A percentile compares a stretch with the other conserved stretches of the same genome.
phyloP scores from a whole-genome alignment of 345 rosid species.

The Heritiera fomes region DNA sequence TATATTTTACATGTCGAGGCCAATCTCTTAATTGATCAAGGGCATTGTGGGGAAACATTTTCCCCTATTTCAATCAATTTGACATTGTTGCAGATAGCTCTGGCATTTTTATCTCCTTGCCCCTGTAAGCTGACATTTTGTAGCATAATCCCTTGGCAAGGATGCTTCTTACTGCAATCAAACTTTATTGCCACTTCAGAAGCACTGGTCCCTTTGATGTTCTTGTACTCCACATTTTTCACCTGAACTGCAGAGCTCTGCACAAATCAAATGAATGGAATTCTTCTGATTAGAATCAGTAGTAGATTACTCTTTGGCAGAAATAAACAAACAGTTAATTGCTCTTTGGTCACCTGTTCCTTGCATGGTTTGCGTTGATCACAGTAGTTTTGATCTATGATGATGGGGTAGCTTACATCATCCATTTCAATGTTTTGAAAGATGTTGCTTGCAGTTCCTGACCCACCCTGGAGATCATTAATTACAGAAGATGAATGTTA shows the following conservation, averaged over 20 bases:
- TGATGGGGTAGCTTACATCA: conserved; percentile 77
- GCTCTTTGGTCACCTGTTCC: conserved; percentile 41
- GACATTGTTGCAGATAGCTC: conserved; percentile 60
- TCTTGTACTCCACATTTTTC: conserved; percentile 61
- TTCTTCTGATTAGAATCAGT: neutral
- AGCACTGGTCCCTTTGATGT: conserved; percentile 76
- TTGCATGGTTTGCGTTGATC: conserved; percentile 69
- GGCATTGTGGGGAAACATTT: conserved; percentile 36
- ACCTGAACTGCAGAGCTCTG: conserved; percentile 76
- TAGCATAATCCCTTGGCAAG: conserved; percentile 64
- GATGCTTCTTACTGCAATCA: conserved; percentile 60
- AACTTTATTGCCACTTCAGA: conserved; percentile 63
- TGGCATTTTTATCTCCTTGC: conserved; percentile 26
- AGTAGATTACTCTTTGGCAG: neutral
- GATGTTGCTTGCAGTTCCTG: conserved; percentile 75
- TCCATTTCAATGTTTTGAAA: conserved; percentile 75
- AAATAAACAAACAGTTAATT: conserved; percentile 1
- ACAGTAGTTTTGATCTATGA: conserved; percentile 83
- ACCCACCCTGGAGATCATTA: conserved; percentile 66
- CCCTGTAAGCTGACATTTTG: conserved; percentile 44
- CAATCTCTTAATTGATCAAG: conserved; percentile 1
- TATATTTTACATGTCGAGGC: conserved; percentile 1
- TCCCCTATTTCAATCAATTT: conserved; percentile 37
- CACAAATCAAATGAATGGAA: neutral
- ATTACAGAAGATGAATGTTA: neutral